Evolutionary conservation across 345 rosid species (phyloP).

Genomic region (Hibiscus syriacus): DNA sequence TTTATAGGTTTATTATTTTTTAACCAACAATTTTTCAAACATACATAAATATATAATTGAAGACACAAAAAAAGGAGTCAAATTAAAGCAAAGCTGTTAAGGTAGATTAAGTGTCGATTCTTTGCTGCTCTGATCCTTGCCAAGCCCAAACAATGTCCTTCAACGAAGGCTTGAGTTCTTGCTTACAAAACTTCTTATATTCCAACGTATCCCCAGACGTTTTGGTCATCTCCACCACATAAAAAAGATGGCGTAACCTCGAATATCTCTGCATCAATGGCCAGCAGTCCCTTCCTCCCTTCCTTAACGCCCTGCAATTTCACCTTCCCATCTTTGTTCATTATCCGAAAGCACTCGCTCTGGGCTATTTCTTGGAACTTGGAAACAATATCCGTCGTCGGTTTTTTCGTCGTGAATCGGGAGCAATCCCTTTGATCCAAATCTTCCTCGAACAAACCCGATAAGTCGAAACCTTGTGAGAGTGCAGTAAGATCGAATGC

Average conservation of each 20-base stretch:
- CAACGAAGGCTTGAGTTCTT: slow-evolving; percentile 62
- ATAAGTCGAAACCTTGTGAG: slow-evolving; percentile 68
- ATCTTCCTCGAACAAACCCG: slow-evolving; percentile 60
- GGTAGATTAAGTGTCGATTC: neutral
- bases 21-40: no score
- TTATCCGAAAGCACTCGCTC: slow-evolving; percentile 40
- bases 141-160: slow-evolving; percentile 86
- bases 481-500: slow-evolving; percentile 75
- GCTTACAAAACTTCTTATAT: slow-evolving; percentile 53
- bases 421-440: slow-evolving; percentile 25
- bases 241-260: slow-evolving; percentile 69
- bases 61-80: no score
- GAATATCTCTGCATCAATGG: slow-evolving; percentile 62
- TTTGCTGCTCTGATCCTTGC: slow-evolving; percentile 40
- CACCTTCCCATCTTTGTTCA: slow-evolving; percentile 49
- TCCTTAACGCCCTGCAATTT: slow-evolving; percentile 49
- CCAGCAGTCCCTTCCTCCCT: slow-evolving; percentile 84
- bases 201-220: slow-evolving; percentile 72
- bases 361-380: slow-evolving; percentile 66
- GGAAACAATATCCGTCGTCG: slow-evolving; percentile 54
- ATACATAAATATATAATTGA: no score
- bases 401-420: slow-evolving; percentile 46
- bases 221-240: slow-evolving; percentile 72
- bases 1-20: no score
- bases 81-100: neutral